Base-by-base conservation (phyloP, 345 rosid genomes). In the Gossypium australe region DNA sequence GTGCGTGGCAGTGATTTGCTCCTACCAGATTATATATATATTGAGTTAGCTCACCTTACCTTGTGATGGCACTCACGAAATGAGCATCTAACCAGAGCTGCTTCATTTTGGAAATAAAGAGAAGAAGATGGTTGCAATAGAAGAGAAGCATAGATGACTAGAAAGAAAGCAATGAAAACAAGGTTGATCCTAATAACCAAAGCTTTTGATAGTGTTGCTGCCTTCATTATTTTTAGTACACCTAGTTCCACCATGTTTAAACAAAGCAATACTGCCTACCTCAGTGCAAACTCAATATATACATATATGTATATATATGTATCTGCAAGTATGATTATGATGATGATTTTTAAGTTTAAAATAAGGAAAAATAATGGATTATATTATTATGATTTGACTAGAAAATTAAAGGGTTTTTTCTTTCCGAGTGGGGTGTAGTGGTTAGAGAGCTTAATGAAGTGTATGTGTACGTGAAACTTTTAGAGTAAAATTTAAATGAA, bases 61-160 rank as follows among this genome's bases (percentile, higher is more conserved):
- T 93, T 90, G 83, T 84, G 94, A 85, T 83, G 93, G 76, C 97
- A 90, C 63, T 91, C 89, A 51, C 78, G 89, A 78, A 89, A 74
- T 1, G 94, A 90, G 89, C 97, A 89, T 70, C 92, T 75, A 73
- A 93, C 84, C 48, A 85, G 83, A 14, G 97, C 85, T 27, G 90
- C 88, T 41, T 89, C 89, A 78, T 82, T 84, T n/a, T 77, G 83
- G 71, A 89, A 87, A 82, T 90, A 83, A 45, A 77, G 64, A 0
- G 90, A 82, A 74, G 93, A 94, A 60, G 97, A 87, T 22, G 97
- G 93, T 1, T 84, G 91, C 58, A 87, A 87, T 52, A 88, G 78
- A 57, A 93, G 85, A 51, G 85, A 75, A 0, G 85, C 85, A 77
- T 85, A 89, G 49, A 85, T 79, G 49, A 89, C 80, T 14, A 93